These are phyloP conservation scores for Mikania micrantha DNA, from an alignment of 129 eudicot genomes.

Conservation along the genomic window DNA sequence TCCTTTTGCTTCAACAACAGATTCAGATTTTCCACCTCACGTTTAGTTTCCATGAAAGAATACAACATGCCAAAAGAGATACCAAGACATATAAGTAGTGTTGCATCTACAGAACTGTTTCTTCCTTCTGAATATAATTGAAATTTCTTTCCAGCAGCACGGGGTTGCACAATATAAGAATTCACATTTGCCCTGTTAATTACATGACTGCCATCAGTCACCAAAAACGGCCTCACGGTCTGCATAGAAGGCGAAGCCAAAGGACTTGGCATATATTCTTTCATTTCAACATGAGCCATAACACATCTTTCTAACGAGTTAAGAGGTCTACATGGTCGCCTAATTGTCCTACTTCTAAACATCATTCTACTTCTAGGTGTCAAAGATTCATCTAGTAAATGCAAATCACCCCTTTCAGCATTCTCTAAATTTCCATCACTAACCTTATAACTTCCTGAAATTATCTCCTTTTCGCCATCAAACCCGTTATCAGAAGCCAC, in stretches of 20 bases:
- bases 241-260: conserved; percentile 33
- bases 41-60: conserved; percentile 46
- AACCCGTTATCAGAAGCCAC: conserved; percentile 19
- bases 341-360: background rate
- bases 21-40: conserved; percentile 50
- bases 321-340: conserved; percentile 38
- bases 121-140: conserved; percentile 13
- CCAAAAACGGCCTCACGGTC: conserved; percentile 55
- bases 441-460: conserved; percentile 7
- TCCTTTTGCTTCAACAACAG: conserved; percentile 52
- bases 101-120: conserved; percentile 25
- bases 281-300: conserved; percentile 65
- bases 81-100: conserved; percentile 51
- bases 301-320: conserved; percentile 75
- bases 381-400: conserved; percentile 20
- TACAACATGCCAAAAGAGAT: conserved; percentile 58
- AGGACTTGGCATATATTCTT: conserved; percentile 29
- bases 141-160: conserved; percentile 10
- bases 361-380: conserved; percentile 30
- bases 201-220: conserved; percentile 63
- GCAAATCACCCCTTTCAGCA: conserved; percentile 25
- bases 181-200: conserved; percentile 41
- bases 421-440: conserved; percentile 23
- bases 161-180: conserved; percentile 11
- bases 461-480: conserved; percentile 19